Base-by-base conservation (phyloP, 306 rosid species). In the Lathyrus aphaca region DNA sequence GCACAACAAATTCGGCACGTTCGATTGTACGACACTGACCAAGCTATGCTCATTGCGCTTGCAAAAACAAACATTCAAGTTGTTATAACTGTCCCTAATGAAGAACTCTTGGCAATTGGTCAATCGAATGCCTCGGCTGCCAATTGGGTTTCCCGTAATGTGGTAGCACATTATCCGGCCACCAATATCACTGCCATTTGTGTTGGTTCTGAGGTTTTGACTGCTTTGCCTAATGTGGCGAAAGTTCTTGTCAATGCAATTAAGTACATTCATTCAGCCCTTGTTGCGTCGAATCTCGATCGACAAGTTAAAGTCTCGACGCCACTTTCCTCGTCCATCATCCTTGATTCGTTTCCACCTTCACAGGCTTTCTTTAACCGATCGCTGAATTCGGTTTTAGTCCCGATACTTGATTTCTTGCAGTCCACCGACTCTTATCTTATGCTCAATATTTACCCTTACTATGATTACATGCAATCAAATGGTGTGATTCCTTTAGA, bases 341-440 rank as follows among this genome's bases (percentile, higher is more conserved):
- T 90, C 80, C 95, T 90, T 3, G 96, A 90, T 64, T 90, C 96
- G 1, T 90, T 90, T 70, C 96, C 96, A 0, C 96, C 96, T 65
- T 90, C 94, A 15, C 96, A 90, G 76, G 96, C 96, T 35, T 90
- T 90, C 82, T 90, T 90, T 48, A 90, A 90, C 71, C 82, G 79
- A 13, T 81, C 96, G 0, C 74, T 79, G 76, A 73, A 87, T 79
- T 74, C 88, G 0, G 89, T 90, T 74, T 43, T 90, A 69, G 87
- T 90, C 48, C 96, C 96, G 3, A 66, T 90, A 73, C 91, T 90
- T 15, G 87, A 77, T 60, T 90, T 90, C 82, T 68, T 90, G 81
- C 96, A 90, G 64, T 90, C 96, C 50, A 84, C 94, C 0, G 78
- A 64, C 15, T 90, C 96, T 1, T 87, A 65, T 79, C 88, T 90